Conservation (phyloP, 352 stramenopile species). For the Aphanomyces cochlioides region DNA sequence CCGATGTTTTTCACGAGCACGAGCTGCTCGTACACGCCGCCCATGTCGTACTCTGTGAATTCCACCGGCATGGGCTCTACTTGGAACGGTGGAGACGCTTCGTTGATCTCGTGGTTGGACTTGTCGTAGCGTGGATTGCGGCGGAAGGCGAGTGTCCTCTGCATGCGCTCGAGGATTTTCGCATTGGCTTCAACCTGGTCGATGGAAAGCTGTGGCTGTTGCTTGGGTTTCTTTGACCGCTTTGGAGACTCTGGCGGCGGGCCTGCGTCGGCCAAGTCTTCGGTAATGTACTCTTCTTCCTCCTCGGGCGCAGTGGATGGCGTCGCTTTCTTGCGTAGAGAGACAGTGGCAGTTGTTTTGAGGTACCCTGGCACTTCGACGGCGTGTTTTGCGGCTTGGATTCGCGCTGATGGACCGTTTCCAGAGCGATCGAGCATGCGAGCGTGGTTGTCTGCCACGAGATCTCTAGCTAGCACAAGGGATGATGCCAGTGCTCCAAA, state of each 20-base stretch:
- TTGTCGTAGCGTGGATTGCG: slow-evolving; percentile 58
- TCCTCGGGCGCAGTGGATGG: background rate
- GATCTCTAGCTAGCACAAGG: slow-evolving; percentile 52
- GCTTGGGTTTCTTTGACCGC: background rate
- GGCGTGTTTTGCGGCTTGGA: slow-evolving; percentile 31
- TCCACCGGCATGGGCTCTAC: slow-evolving; percentile 51
- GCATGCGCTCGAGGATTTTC: slow-evolving; percentile 67
- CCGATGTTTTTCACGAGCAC: slow-evolving; percentile 62
- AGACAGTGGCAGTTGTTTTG: slow-evolving; percentile 44
- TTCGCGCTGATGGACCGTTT: slow-evolving; percentile 34
- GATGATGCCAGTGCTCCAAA: slow-evolving; percentile 48
- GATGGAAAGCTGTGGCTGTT: slow-evolving; percentile 37
- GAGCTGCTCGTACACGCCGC: slow-evolving; percentile 71
- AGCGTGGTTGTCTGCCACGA: slow-evolving; percentile 55
- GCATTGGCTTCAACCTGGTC: slow-evolving; percentile 58
- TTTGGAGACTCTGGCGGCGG: background rate
- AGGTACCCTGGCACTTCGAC: slow-evolving; percentile 48
- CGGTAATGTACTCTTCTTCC: slow-evolving; percentile 29
- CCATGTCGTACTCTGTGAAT: slow-evolving; percentile 69
- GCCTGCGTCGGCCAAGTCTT: slow-evolving; percentile 16
- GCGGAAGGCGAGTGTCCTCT: slow-evolving; percentile 70
- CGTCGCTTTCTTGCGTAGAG: slow-evolving; percentile 50
- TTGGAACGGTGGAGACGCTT: slow-evolving; percentile 40
- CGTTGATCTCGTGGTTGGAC: slow-evolving; percentile 8
- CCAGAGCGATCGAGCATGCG: slow-evolving; percentile 45